Evolutionary conservation across 1,284 basidiomycete species (phyloP), one percentile per base, ranked within the genome.

Genomic region (Papiliotrema nemorosa): DNA sequence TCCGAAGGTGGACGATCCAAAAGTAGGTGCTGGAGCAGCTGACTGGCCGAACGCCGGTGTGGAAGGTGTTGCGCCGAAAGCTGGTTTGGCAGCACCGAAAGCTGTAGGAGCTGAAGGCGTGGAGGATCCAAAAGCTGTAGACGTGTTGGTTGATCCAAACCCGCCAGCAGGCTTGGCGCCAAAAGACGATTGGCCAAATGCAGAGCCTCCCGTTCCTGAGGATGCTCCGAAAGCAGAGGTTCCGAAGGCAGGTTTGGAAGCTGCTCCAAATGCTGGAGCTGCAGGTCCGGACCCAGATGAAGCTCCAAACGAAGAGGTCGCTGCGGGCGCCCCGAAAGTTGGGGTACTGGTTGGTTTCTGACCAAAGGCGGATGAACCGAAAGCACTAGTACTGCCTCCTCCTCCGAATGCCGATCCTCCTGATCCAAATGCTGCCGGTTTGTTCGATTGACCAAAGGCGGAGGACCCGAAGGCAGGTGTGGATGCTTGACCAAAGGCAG

Each of bases 131-230:
- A 75, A 76, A 3, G 70, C 62, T n/a, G 35, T n/a, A 37, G 35
- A n/a, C n/a, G 35, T 37, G 18, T 6, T 37, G 10, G 35, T 12
- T 18, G 9, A 7, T 7, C 35, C 35, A 37, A 37, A 37, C 35
- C 10, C 35, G 10, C 9, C n/a, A 2, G 37, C 41, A 20, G 60
- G 44, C n/a, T 57, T 52, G 7, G 60, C 52, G 2, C 69, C 68
- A 38, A 72, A 72, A 1, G 66, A 55, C 33, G 69, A 62, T 50
- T 65, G 66, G 10, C 66, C 75, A 36, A 79, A 78, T 24, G 72
- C 70, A 21, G 53, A 36, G 22, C 50, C 41, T n/a, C 25, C 44
- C 21, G 50, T 38, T 6, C 53, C 43, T 25, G 57, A 37, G 5
- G 51, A 51, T 14, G 50, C 20, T 6, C 74, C 73, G 34, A 77